Base-by-base conservation (phyloP, 169 alveolate genomes). In the Cryptosporidium meleagridis region DNA sequence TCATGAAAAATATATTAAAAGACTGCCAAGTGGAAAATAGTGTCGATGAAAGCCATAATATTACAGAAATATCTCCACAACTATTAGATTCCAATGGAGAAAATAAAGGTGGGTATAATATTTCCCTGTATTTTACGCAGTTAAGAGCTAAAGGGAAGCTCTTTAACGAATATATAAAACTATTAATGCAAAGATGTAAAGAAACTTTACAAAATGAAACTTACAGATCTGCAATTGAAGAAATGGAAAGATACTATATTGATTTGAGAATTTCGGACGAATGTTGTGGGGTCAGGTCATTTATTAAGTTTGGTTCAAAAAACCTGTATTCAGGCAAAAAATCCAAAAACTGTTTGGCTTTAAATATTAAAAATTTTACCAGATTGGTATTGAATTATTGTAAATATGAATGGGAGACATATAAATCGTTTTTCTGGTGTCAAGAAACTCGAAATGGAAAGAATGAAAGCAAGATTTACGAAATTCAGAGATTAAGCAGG, bases 391-490 rank as follows among this genome's bases (percentile, higher is more conserved):
- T 80, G 31, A 80, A 45, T 9, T 80, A 80, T 26, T 80, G 89
- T 21, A 80, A 80, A 44, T 80, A 67, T 39, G 89, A 80, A 45
- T 80, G 89, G 89, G 37, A 29, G 0, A 35, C 75, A 55, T 80
- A 62, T 35, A 80, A 80, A 37, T 80, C 89, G 23, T 80, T 80
- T 80, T 80, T 80, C 33, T 41, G 51, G 1, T 80, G 35, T 65
- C 69, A 62, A 12, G 73, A 41, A 41, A 3, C 37, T 12, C 69
- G 16, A 44, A 61, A 48, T 48, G 23, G 33, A 1, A 29, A 29
- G 62, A 21, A 31, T 35, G 45, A 39, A 23, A 80, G n/a, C 26
- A 51, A 44, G 16, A 31, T 45, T 18, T 29, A 61, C 5, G 75
- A 44, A 39, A 18, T 44, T 16, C 48, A 14, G 31, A 80, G 53